Evolutionary conservation across 495 filamentous ascomycete species (phyloP).

Genomic region (Neurospora intermedia): DNA sequence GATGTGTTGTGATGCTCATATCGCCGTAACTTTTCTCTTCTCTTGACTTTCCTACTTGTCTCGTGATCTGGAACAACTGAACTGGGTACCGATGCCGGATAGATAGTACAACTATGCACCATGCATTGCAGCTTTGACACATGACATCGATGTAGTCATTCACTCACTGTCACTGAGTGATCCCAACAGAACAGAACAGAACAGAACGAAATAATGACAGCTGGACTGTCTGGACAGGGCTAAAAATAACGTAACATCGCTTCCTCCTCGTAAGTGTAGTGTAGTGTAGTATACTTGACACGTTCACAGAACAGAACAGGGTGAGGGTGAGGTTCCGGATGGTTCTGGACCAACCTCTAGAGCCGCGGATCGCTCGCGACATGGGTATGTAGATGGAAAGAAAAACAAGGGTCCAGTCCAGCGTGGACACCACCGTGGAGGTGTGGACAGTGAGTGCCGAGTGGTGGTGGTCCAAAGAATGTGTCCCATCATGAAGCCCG

Average conservation of each 20-base stretch:
- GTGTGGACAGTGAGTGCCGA: neutral
- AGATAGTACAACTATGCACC: too few species aligned
- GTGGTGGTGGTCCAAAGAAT: too few species aligned
- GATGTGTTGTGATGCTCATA: neutral
- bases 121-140: neutral
- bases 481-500: too few species aligned
- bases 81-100: neutral
- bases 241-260: neutral
- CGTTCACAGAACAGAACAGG: neutral
- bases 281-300: neutral
- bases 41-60: neutral
- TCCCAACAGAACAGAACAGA: neutral
- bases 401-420: neutral
- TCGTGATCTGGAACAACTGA: neutral
- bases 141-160: neutral
- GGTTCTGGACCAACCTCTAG: neutral
- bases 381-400: neutral
- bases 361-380: neutral
- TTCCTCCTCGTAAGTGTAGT: too few species aligned
- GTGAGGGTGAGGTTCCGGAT: neutral
- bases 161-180: neutral
- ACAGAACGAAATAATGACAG: neutral
- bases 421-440: neutral
- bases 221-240: neutral
- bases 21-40: too few species aligned